A percentile compares a stretch with the other conserved stretches of the same genome.
Evolutionary conservation across 1,139 yeast genomes (phyloP).

Genomic region (Trichomonascaceae sp.): DNA sequence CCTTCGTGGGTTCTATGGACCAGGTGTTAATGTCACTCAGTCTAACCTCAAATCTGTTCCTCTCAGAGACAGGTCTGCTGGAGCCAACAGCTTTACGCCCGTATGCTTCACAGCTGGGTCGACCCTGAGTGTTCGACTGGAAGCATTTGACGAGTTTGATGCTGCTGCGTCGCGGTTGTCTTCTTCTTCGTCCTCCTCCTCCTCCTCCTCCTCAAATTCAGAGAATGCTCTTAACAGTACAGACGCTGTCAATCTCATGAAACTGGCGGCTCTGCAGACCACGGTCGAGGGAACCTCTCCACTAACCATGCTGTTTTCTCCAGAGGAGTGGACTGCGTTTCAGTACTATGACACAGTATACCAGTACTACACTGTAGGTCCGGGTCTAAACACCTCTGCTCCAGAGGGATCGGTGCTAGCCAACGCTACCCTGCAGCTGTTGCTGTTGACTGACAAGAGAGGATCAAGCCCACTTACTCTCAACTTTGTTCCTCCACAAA

Average conservation of each 20-base stretch:
- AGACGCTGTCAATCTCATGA: slow-evolving; percentile 35
- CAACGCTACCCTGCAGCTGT: slow-evolving; percentile 35
- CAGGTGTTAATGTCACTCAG: no score
- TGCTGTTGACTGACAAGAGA: slow-evolving; percentile 9
- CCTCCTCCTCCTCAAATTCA: slow-evolving; percentile 8
- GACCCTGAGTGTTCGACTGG: background rate
- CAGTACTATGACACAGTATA: slow-evolving; percentile 12
- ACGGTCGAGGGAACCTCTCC: slow-evolving; percentile 41
- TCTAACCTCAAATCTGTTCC: no score
- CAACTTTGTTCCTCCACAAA: slow-evolving; percentile 11
- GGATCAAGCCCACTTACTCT: slow-evolving; percentile 1
- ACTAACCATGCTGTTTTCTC: slow-evolving; percentile 24
- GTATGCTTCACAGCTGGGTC: background rate
- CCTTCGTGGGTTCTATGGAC: no score
- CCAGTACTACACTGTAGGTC: slow-evolving; percentile 41
- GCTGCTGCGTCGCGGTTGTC: no score
- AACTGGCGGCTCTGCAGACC: slow-evolving; percentile 44
- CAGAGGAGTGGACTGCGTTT: background rate
- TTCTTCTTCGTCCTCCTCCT: slow-evolving; percentile 28
- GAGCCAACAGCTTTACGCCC: background rate
- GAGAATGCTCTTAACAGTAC: no score
- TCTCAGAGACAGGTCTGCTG: no score
- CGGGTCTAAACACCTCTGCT: slow-evolving; percentile 35
- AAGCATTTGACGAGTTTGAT: slow-evolving; percentile 2
- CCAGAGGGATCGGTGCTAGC: slow-evolving; percentile 38